phyloP scores from a whole-genome alignment of 768 basidiomycete genomes.

The Podaxis sp. region DNA sequence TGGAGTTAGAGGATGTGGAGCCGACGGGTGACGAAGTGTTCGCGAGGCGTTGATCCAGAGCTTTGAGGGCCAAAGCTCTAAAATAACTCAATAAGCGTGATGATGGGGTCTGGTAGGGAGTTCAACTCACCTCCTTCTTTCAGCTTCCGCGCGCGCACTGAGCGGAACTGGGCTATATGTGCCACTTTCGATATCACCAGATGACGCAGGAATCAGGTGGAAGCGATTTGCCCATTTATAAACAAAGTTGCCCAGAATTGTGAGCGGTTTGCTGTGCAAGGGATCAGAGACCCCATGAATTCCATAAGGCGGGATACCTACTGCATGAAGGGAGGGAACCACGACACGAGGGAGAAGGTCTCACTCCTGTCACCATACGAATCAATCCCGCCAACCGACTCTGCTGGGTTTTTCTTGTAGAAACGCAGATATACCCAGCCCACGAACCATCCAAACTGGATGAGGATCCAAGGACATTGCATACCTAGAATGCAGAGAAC shows the following conservation, averaged over 20 bases:
- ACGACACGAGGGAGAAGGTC: slow-evolving; percentile 90
- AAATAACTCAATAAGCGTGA: slow-evolving; percentile 4
- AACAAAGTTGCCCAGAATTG: slow-evolving; percentile 60
- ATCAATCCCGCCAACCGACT: slow-evolving; percentile 55
- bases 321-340: slow-evolving; percentile 98
- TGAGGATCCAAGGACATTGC: slow-evolving; percentile 87
- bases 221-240: slow-evolving; percentile 64
- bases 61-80: slow-evolving; percentile 95
- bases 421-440: slow-evolving; percentile 95
- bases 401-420: slow-evolving; percentile 82
- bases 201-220: slow-evolving; percentile 66
- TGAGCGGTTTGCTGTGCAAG: slow-evolving; percentile 60
- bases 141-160: slow-evolving; percentile 92
- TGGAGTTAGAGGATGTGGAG: slow-evolving; percentile 28
- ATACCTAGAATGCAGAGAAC: slow-evolving; percentile 78
- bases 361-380: slow-evolving; percentile 93
- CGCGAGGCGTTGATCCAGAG: slow-evolving; percentile 89
- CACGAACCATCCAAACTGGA: slow-evolving; percentile 99
- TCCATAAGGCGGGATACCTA: slow-evolving; percentile 34
- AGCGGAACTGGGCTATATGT: slow-evolving; percentile 75
- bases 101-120: slow-evolving; percentile 1
- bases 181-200: slow-evolving; percentile 67
- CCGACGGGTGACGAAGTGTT: slow-evolving; percentile 46
- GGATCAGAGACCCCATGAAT: not conserved
- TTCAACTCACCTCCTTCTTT: slow-evolving; percentile 73